Evolutionary conservation across 139 green algal genomes (phyloP).

Genomic region (Deuterostichococcus epilithicus): DNA sequence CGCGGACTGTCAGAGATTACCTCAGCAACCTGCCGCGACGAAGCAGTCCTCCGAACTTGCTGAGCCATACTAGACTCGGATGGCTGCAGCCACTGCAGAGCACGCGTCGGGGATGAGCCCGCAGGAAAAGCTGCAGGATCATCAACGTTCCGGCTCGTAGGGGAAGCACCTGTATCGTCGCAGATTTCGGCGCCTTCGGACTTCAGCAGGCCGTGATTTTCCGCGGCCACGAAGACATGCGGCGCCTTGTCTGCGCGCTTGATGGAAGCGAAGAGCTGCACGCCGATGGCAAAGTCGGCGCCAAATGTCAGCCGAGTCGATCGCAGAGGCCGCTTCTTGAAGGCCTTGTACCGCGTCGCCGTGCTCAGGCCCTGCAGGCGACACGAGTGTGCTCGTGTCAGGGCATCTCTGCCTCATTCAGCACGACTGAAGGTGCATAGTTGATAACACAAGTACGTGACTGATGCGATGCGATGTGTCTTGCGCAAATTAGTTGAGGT

Average conservation of each 20-base stretch:
- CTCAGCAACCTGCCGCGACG: no score
- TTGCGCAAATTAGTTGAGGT: no score
- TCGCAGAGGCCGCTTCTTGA: slow-evolving; percentile 17
- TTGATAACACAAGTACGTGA: no score
- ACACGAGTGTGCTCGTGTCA: no score
- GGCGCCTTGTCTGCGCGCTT: slow-evolving; percentile 13
- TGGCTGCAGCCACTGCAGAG: no score
- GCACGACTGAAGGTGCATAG: no score
- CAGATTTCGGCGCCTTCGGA: slow-evolving; percentile 9
- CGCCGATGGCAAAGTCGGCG: slow-evolving; percentile 17
- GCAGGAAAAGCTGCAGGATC: no score
- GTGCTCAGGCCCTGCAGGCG: slow-evolving; percentile 16
- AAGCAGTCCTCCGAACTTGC: neutral
- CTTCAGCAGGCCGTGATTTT: slow-evolving; percentile 12
- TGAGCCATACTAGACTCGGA: neutral
- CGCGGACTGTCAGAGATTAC: no score
- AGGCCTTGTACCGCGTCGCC: slow-evolving; percentile 16
- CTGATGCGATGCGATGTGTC: no score
- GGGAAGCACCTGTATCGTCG: slow-evolving; percentile 26
- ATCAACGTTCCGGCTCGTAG: no score
- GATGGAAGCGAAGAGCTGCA: slow-evolving; percentile 27
- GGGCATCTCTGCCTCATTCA: no score
- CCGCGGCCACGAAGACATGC: slow-evolving; percentile 1
- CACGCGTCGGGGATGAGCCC: no score
- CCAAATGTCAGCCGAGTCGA: slow-evolving; percentile 21